A percentile compares a stretch with the other conserved stretches of the same genome.
phyloP scores from a whole-genome alignment of 1,139 yeast species.

The Saccharomyces pastorianus region DNA sequence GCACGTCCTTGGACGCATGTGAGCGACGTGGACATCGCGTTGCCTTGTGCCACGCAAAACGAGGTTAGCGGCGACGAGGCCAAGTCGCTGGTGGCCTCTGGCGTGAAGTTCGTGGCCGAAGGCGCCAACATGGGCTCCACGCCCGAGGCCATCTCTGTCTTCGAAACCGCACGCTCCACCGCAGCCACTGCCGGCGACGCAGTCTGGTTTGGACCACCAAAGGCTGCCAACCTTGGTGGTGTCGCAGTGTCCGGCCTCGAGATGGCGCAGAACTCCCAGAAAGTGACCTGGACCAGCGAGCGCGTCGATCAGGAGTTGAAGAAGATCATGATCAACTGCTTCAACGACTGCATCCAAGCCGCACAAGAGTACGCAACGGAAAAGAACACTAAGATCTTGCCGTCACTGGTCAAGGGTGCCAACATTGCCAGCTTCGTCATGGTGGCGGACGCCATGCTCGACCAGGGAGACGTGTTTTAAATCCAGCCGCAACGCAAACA shows the following conservation, averaged over 20 bases:
- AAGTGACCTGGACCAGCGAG: slow-evolving; percentile 79
- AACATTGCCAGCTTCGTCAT: slow-evolving; percentile 97
- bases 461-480: slow-evolving; percentile 93
- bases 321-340: slow-evolving; percentile 86
- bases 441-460: slow-evolving; percentile 97
- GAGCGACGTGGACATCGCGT: slow-evolving; percentile 87
- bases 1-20: slow-evolving; percentile 95
- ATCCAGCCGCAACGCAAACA: slow-evolving; percentile 10
- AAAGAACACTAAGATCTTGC: slow-evolving; percentile 47
- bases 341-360: slow-evolving; percentile 84
- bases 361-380: slow-evolving; percentile 74
- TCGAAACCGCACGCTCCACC: slow-evolving; percentile 74
- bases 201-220: slow-evolving; percentile 98
- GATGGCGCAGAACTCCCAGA: slow-evolving; percentile 98
- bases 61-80: slow-evolving; percentile 97
- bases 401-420: slow-evolving; percentile 96
- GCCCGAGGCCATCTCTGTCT: slow-evolving; percentile 88
- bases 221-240: slow-evolving; percentile 99
- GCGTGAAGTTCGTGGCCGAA: slow-evolving; percentile 90
- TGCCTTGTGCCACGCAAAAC: slow-evolving; percentile 97
- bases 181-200: slow-evolving; percentile 37
- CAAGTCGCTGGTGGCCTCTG: slow-evolving; percentile 81
- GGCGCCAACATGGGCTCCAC: slow-evolving; percentile 99
- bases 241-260: slow-evolving; percentile 97
- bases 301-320: slow-evolving; percentile 82